These are phyloP conservation scores for Phaeolepiota aurea DNA, from an alignment of 768 basidiomycete genomes.

Conservation along the genomic window DNA sequence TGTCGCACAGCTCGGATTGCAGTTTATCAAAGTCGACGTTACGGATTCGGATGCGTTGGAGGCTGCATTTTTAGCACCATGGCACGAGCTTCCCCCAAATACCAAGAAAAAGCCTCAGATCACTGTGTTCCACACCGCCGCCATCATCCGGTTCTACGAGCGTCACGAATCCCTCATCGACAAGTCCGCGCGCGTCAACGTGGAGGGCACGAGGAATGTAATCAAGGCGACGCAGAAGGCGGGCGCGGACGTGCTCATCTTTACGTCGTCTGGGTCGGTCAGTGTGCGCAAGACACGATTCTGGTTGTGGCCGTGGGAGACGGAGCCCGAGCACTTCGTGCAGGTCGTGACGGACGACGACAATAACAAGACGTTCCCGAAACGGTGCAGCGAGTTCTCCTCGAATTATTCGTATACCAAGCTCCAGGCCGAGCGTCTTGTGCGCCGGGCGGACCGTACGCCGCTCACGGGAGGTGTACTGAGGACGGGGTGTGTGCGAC, in stretches of 20 bases:
- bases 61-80: conserved; percentile 55
- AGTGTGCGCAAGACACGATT: conserved; percentile 49
- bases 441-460: conserved; percentile 26
- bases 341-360: conserved; percentile 64
- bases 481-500: conserved; percentile 67
- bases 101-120: conserved; percentile 25
- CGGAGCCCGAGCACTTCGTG: conserved; percentile 42
- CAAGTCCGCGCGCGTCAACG: conserved; percentile 55
- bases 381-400: conserved; percentile 54
- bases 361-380: conserved; percentile 27
- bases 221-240: conserved; percentile 45
- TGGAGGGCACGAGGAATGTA: conserved; percentile 60
- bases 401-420: conserved; percentile 76
- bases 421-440: conserved; percentile 41
- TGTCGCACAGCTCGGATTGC: conserved; percentile 41
- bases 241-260: conserved; percentile 53
- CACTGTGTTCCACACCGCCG: conserved; percentile 72
- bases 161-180: conserved; percentile 40
- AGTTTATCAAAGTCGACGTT: conserved; percentile 54
- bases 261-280: conserved; percentile 70
- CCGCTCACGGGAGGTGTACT: conserved; percentile 24
- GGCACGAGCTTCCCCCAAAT: conserved; percentile 29
- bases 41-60: conserved; percentile 44
- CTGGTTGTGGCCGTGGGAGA: conserved; percentile 74
- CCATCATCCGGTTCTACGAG: conserved; percentile 78